phyloP scores from a whole-genome alignment of 805 yeast genomes.

The Suhomyces faveliae region DNA sequence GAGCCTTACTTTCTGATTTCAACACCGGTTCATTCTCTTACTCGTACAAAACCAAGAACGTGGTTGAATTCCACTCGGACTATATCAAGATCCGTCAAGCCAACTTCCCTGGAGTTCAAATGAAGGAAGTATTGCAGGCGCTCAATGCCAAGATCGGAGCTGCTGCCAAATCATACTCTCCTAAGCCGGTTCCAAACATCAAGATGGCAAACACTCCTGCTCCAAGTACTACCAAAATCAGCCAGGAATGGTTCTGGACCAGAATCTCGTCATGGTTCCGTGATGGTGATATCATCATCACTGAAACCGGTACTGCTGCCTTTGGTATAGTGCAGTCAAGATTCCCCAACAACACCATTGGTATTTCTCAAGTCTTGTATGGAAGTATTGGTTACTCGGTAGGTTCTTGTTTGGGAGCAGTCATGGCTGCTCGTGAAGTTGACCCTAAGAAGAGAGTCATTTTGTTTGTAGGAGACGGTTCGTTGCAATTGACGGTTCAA shows the following conservation, averaged over 20 bases:
- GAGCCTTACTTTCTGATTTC: constrained; percentile 83
- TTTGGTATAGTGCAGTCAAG: constrained; percentile 67
- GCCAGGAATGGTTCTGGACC: constrained; percentile 72
- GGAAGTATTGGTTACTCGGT: constrained; percentile 73
- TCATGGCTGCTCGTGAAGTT: constrained; percentile 63
- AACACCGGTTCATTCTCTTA: constrained; percentile 87
- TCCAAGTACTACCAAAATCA: constrained; percentile 28
- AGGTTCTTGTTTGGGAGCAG: constrained; percentile 68
- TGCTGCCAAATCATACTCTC: constrained; percentile 44
- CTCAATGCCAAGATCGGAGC: constrained; percentile 37
- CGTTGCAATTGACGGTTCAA: constrained; percentile 71
- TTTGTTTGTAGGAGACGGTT: constrained; percentile 73
- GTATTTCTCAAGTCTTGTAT: constrained; percentile 75
- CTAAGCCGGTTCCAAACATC: constrained; percentile 55
- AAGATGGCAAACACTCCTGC: constrained; percentile 47
- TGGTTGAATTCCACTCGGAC: constrained; percentile 78
- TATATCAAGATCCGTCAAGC: constrained; percentile 69
- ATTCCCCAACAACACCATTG: constrained; percentile 60
- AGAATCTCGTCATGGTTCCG: constrained; percentile 59
- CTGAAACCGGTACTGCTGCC: constrained; percentile 76
- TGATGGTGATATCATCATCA: constrained; percentile 64
- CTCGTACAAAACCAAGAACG: constrained; percentile 69
- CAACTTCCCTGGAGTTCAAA: constrained; percentile 68
- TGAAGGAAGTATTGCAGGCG: constrained; percentile 46
- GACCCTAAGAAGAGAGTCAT: constrained; percentile 62